phyloP scores from a whole-genome alignment of 78 protist genomes.

The Bigelowiella natans region DNA sequence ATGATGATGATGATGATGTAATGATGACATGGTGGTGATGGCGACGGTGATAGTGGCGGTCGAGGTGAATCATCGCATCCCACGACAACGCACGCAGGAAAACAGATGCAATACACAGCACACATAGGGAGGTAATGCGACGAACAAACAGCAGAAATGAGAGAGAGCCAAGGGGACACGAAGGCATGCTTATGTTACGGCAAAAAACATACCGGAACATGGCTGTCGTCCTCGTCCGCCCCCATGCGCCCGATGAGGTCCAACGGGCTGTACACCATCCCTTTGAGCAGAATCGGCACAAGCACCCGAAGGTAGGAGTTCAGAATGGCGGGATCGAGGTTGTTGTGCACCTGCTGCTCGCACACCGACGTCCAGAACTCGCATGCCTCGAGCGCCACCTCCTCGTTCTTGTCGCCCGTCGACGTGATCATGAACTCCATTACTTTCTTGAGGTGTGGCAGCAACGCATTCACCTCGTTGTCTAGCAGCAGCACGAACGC shows the following conservation, averaged over 20 bases:
- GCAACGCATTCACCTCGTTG: slow-evolving; percentile 22
- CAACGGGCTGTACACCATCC: neutral
- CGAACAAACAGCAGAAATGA: no score
- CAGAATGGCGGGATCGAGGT: neutral
- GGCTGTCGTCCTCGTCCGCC: neutral
- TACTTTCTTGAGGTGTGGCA: slow-evolving; percentile 31
- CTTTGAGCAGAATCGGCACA: neutral
- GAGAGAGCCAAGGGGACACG: no score
- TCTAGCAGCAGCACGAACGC: slow-evolving; percentile 42
- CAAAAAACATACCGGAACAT: no score
- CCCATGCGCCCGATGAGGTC: neutral
- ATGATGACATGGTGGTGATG: no score
- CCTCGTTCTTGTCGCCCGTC: slow-evolving; percentile 45
- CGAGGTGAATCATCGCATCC: no score
- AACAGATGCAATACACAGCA: no score
- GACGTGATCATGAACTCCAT: slow-evolving; percentile 39
- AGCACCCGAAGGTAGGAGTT: neutral
- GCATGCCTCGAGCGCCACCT: slow-evolving; percentile 60
- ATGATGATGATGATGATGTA: no score
- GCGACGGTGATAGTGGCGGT: no score
- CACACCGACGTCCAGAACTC: slow-evolving; percentile 68
- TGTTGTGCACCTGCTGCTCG: neutral
- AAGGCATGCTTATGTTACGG: no score
- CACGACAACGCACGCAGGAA: no score
- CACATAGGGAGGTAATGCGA: no score